Conservation (phyloP, 2,329 filamentous ascomycete genomes). For the Chaetomiaceae sp. region DNA sequence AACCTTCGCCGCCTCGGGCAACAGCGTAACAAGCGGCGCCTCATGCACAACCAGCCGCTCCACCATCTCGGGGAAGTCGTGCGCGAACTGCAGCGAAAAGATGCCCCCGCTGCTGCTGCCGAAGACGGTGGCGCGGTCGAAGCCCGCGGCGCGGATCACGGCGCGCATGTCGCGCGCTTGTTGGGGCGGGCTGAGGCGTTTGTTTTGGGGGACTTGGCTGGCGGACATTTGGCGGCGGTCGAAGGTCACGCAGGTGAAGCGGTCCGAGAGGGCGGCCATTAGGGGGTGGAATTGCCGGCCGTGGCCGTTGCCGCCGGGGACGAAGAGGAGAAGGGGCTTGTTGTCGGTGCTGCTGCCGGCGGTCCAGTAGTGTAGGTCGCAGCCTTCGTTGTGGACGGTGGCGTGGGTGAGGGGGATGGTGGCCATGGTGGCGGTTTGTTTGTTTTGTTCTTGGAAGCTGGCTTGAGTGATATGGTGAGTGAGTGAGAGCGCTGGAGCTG, state of each 20-base stretch:
- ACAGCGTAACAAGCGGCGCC: slow-evolving; percentile 25
- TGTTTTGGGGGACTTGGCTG: slow-evolving; percentile 25
- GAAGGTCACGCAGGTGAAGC: slow-evolving; percentile 31
- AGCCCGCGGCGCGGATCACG: slow-evolving; percentile 28
- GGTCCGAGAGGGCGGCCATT: slow-evolving; percentile 26
- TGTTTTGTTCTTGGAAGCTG: no score
- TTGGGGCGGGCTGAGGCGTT: slow-evolving; percentile 27
- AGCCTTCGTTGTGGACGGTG: slow-evolving; percentile 29
- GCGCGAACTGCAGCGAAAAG: slow-evolving; percentile 30
- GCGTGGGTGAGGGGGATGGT: slow-evolving; percentile 9
- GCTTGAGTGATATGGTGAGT: not conserved
- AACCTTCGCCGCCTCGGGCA: slow-evolving; percentile 26
- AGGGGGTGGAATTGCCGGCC: slow-evolving; percentile 30
- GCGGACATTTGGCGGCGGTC: slow-evolving; percentile 33
- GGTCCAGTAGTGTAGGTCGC: slow-evolving; percentile 32
- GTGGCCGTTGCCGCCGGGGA: slow-evolving; percentile 33
- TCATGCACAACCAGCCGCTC: slow-evolving; percentile 32
- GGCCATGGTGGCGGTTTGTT: not conserved
- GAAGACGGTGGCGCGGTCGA: slow-evolving; percentile 28
- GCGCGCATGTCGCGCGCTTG: slow-evolving; percentile 31
- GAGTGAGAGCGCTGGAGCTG: not conserved
- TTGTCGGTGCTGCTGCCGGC: slow-evolving; percentile 29
- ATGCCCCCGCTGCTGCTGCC: slow-evolving; percentile 31
- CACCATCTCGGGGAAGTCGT: slow-evolving; percentile 29
- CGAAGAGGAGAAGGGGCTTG: slow-evolving; percentile 31